Evolutionary conservation across 192 early-diverging fungal species (phyloP), one percentile per base, ranked within the genome.

Genomic region (Umbelopsis sp.): DNA sequence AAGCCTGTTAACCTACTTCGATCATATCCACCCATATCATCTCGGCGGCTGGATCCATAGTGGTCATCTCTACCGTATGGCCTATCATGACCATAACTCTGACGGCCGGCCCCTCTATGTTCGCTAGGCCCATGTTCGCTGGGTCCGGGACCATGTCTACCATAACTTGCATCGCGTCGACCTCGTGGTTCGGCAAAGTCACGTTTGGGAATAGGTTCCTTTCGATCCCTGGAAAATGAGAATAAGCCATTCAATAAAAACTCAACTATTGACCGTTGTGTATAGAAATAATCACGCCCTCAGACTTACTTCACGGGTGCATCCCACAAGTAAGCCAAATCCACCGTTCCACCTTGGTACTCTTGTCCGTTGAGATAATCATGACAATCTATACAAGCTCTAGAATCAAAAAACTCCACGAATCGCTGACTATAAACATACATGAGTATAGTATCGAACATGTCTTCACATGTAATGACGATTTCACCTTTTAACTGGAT

Each of bases 381-480:
- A 45, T 73, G 71, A 9, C 81, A 82, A 66, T 77, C 66, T 11
- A 73, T 72, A 32, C 74, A 76, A n/a, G 71, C 71, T 22, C 84
- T 73, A 6, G 80, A 77, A 69, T 85, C 84, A 70, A 72, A 85
- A 66, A 78, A 85, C 53, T 85, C 84, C 14, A 82, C 69, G 21
- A 83, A 71, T 14, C 80, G 66, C 73, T 83, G 82, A 34, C 81
- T 81, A 51, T 56, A 36, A 47, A 36, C 11, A 56, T 5, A 21
- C n/a, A 21, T 49, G n/a, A 49, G 47, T 49, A 49, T 49, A n/a
- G 1, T 17, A 17, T 16, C 5, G 16, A 4, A n/a, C 4, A 49
- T 49, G 47, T 49, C 47, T 49, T n/a, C 16, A 47, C 14, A 12
- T 16, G 45, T 17, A 21, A 49, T 16, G 2, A 49, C 16, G n/a